These are phyloP conservation scores for Auricularia sp. DNA, from an alignment of 768 basidiomycete species.

Conservation along the genomic window DNA sequence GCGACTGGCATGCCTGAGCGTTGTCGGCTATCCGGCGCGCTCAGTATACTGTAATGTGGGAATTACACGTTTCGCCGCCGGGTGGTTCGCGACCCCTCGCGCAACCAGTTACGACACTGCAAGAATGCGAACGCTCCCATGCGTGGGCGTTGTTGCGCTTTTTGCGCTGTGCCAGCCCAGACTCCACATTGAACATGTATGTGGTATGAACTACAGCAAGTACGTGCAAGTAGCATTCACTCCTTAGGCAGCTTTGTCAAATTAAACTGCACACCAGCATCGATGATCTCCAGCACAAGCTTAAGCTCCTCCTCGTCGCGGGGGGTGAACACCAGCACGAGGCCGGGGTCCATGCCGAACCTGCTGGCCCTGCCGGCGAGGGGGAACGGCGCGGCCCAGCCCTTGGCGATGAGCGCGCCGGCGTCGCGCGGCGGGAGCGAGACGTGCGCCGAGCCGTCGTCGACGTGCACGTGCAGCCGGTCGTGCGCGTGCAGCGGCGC, in stretches of 20 bases:
- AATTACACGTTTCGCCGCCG: too few relatives aligned
- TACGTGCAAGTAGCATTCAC: too few relatives aligned
- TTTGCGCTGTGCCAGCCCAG: too few relatives aligned
- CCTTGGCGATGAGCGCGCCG: neutral
- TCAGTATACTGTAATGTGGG: too few relatives aligned
- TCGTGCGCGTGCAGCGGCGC: neutral
- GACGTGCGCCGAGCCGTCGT: constrained; percentile 2
- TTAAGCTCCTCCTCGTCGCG: constrained; percentile 5
- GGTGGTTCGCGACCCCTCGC: too few relatives aligned
- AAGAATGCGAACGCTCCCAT: too few relatives aligned
- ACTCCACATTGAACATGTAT: too few relatives aligned
- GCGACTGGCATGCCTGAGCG: too few relatives aligned
- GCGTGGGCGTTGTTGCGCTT: too few relatives aligned
- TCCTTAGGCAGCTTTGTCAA: neutral
- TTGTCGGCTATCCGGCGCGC: too few relatives aligned
- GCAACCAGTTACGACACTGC: too few relatives aligned
- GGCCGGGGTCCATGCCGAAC: neutral
- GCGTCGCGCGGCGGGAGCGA: constrained; percentile 4
- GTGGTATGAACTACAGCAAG: too few relatives aligned
- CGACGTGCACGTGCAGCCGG: constrained; percentile 1
- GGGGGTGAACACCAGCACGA: constrained; percentile 4
- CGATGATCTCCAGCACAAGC: constrained; percentile 5
- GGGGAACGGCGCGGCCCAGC: constrained; percentile 2
- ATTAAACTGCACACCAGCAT: constrained; percentile 4
- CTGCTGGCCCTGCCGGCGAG: neutral